Evolutionary conservation across 495 filamentous ascomycete genomes (phyloP).

Genomic region (Astrothelium subdiscretum): DNA sequence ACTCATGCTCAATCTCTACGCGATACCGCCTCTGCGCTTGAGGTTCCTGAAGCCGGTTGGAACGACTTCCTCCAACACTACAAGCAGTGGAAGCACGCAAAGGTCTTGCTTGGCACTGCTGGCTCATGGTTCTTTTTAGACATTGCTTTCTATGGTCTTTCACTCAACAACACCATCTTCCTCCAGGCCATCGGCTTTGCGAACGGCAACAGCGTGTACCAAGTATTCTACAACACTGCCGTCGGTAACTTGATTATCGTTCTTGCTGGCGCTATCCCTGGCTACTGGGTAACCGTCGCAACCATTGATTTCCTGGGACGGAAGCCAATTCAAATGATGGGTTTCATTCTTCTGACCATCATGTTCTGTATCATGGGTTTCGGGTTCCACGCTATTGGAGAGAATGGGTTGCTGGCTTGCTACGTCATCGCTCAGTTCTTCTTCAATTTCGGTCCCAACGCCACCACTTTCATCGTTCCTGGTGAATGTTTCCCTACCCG

Average conservation of each 20-base stretch:
- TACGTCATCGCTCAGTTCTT: slow-evolving; percentile 79
- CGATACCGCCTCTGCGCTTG: slow-evolving; percentile 35
- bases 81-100: slow-evolving; percentile 52
- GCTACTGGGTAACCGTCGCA: slow-evolving; percentile 30
- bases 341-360: slow-evolving; percentile 25
- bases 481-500: slow-evolving; percentile 85
- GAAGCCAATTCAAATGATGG: slow-evolving; percentile 25
- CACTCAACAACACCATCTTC: slow-evolving; percentile 50
- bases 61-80: slow-evolving; percentile 55
- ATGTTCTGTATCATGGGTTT: slow-evolving; percentile 26
- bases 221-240: slow-evolving; percentile 19
- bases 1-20: slow-evolving; percentile 38
- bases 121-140: slow-evolving; percentile 73
- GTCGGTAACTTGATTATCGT: slow-evolving; percentile 28
- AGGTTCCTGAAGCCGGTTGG: slow-evolving; percentile 52
- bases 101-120: slow-evolving; percentile 63
- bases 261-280: slow-evolving; percentile 27
- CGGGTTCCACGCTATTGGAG: slow-evolving; percentile 19
- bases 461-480: slow-evolving; percentile 82
- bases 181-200: slow-evolving; percentile 22
- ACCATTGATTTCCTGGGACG: slow-evolving; percentile 25
- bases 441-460: slow-evolving; percentile 82
- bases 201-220: slow-evolving; percentile 20
- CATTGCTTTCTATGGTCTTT: slow-evolving; percentile 69
- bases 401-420: slow-evolving; percentile 47